A percentile compares a stretch with the other conserved stretches of the same genome.
Evolutionary conservation across 495 filamentous ascomycete genomes (phyloP).

Genomic region (Glutinoglossum americanum): DNA sequence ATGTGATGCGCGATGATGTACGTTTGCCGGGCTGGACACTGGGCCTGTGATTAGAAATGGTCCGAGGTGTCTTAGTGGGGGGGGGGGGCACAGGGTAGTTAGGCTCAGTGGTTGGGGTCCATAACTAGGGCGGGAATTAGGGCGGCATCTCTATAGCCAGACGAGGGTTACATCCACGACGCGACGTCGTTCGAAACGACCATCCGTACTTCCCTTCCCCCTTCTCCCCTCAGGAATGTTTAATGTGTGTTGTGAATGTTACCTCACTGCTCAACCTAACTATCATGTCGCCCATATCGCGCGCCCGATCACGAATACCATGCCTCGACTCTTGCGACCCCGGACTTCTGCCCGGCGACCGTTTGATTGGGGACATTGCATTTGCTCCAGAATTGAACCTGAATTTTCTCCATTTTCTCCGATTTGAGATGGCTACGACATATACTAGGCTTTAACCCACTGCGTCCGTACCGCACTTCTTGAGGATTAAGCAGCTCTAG

Average conservation of each 20-base stretch:
- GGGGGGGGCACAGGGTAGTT: too few relatives aligned
- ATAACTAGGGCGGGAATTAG: too few relatives aligned
- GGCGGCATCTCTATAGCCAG: not conserved
- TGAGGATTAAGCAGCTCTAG: not conserved
- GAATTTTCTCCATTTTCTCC: not conserved
- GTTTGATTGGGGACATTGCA: not conserved
- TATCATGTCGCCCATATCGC: not conserved
- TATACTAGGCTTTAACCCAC: not conserved
- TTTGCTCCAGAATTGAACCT: not conserved
- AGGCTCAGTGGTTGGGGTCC: too few relatives aligned
- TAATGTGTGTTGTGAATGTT: not conserved
- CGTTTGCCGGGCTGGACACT: not conserved
- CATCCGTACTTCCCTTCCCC: not conserved
- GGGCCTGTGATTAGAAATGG: too few relatives aligned
- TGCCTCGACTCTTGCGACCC: not conserved
- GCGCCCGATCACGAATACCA: not conserved
- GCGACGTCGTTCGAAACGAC: not conserved
- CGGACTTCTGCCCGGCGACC: not conserved
- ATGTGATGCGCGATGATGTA: not conserved
- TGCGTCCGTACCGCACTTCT: not conserved
- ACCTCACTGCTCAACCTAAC: constrained; percentile 1
- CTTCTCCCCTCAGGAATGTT: not conserved
- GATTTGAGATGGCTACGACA: not conserved
- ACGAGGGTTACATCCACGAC: constrained; percentile 2
- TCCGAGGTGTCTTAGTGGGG: too few relatives aligned